Percentiles rank a stretch among this genome's conserved stretches.
These are phyloP conservation scores for Beauveria brongniartii DNA, from an alignment of 2,329 filamentous ascomycete species.

Conservation along the genomic window DNA sequence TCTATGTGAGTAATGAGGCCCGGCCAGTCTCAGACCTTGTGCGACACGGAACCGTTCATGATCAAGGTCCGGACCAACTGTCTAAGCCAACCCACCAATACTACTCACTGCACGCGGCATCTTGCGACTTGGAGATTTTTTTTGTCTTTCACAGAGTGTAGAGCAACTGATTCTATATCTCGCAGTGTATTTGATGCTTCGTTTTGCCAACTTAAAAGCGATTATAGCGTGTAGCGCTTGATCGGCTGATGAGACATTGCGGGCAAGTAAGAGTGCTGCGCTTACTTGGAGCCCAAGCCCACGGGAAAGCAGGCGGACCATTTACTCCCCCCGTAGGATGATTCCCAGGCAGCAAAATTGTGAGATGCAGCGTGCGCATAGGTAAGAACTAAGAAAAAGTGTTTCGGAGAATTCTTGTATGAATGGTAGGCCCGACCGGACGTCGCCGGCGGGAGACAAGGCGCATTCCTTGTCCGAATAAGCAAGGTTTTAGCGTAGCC, in stretches of 20 bases:
- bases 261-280: not conserved
- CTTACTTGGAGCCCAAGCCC: not conserved
- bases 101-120: too few species aligned
- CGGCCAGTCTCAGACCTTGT: too few species aligned
- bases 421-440: not conserved
- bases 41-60: too few species aligned
- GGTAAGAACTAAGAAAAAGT: too few species aligned
- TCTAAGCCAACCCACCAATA: too few species aligned
- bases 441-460: not conserved
- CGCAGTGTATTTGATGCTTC: not conserved
- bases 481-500: not conserved
- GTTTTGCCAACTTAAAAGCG: not conserved
- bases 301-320: not conserved
- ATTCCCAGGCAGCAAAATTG: not conserved
- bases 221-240: not conserved
- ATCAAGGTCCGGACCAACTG: too few species aligned
- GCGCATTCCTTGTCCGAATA: not conserved
- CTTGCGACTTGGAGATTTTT: too few species aligned
- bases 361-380: not conserved
- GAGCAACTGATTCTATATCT: too few species aligned
- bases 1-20: too few species aligned
- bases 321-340: not conserved
- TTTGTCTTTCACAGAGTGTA: too few species aligned
- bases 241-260: not conserved
- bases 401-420: not conserved